Evolutionary conservation across 305 asterid genomes (phyloP), one percentile per base, ranked within the genome.

Genomic region (Andrographis paniculata): DNA sequence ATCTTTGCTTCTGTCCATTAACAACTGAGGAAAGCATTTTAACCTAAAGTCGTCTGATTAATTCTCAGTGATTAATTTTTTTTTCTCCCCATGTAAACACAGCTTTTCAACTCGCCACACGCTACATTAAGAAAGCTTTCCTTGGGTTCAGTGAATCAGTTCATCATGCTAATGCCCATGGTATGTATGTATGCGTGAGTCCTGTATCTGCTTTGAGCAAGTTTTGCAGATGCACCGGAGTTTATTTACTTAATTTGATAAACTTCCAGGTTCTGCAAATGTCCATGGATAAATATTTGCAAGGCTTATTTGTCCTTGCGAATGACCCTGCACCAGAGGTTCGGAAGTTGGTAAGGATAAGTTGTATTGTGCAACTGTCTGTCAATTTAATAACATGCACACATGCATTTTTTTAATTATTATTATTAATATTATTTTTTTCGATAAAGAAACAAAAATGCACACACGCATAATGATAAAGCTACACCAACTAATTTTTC

Each of bases 261-360:
- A 55, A 27, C 23, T 38, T 72, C 64, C 77, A 88, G 97, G 83
- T 77, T 58, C 63, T 88, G n/a, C 56, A 66, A 46, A 39, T 71
- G 60, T 77, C 94, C 14, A 82, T 85, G 97, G 97, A 88, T 55
- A 85, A 82, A 53, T 88, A 85, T 61, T 77, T 88, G 67, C 94
- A 79, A 75, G 95, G 97, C 60, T 74, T 88, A 67, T 88, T 88
- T 76, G 72, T 67, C 65, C 95, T 88, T 53, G 84, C 97, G 27
- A 82, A 85, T 61, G 97, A 88, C 53, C 56, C 93, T 58, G 59
- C 84, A 55, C 64, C 94, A 17, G 94, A 85, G 56, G 91, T 88
- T 60, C 89, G 94, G 71, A 88, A 82, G 80, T 73, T 88, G 97
- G 97, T 88, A 67, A 79, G 86, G 17, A 42, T n/a, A 53, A 50